A percentile compares a stretch with the other conserved stretches of the same genome.
phyloP scores from a whole-genome alignment of 345 rosid genomes.

The Arabidopsis arenosa region DNA sequence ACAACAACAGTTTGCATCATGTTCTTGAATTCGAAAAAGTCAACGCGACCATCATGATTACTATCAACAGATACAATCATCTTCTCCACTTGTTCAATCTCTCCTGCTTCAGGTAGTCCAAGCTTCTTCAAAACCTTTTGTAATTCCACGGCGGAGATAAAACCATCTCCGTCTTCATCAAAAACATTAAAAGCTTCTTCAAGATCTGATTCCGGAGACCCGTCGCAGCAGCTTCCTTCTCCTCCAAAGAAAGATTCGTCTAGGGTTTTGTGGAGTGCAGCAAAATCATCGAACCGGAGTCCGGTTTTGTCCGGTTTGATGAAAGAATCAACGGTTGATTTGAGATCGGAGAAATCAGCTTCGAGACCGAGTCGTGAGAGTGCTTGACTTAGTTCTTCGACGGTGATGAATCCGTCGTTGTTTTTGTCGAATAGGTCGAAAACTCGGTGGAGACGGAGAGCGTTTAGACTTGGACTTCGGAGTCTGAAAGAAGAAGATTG shows the following conservation, averaged over 20 bases:
- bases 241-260: conserved; percentile 52
- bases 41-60: conserved; percentile 84
- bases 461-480: conserved; percentile 63
- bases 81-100: conserved; percentile 69
- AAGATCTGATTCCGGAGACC: conserved; percentile 63
- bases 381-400: conserved; percentile 66
- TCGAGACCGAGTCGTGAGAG: conserved; percentile 68
- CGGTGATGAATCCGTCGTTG: conserved; percentile 69
- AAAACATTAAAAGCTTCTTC: conserved; percentile 94
- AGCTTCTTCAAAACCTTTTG: conserved; percentile 76
- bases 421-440: conserved; percentile 85
- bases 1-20: conserved; percentile 77
- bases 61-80: conserved; percentile 86
- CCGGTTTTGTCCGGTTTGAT: conserved; percentile 60
- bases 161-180: conserved; percentile 89
- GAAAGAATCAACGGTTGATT: conserved; percentile 58
- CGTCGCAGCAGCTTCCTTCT: conserved; percentile 10
- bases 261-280: conserved; percentile 63
- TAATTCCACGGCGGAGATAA: conserved; percentile 76
- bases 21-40: conserved; percentile 85
- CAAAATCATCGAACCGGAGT: conserved; percentile 68
- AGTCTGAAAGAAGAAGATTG: conserved; percentile 57
- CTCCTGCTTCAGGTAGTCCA: conserved; percentile 70
- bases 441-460: conserved; percentile 72
- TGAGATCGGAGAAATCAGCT: conserved; percentile 58